Base-by-base conservation (phyloP, 208 protist species). In the Crithidia mellificae region DNA sequence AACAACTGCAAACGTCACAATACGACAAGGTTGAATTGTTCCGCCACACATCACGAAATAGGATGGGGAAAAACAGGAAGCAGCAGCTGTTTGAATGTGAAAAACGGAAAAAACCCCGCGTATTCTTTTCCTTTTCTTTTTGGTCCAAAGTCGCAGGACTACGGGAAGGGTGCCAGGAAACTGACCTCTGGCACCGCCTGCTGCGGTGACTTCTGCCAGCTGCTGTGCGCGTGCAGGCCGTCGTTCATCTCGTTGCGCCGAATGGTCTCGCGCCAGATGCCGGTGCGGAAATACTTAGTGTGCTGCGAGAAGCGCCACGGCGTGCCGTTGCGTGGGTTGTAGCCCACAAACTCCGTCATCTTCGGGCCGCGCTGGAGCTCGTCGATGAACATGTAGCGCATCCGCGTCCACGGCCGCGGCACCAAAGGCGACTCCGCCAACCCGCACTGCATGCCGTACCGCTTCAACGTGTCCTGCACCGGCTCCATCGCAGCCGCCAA, bases 381-480 rank as follows among this genome's bases (percentile, higher is more conserved):
- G 57, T 96, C 91, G 43, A 96, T 93, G 70, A 93, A 92, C 85
- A 94, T 92, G 72, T 96, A 87, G 17, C 78, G 74, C 91, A 96
- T 94, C 15, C 83, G 77, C 53, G 88, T 93, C 87, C 88, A 96
- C 34, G 91, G 85, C 20, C 91, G 83, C 36, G 82, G 83, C n/a
- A 91, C 88, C 15, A 92, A 68, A 34, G 91, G 91, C 11, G 88
- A 94, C 72, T 94, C 88, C 7, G 91, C 76, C 24, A 94, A 61
- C 8, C 78, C 87, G 55, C 83, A 91, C 74, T 84, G 80, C 86
- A 96, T 90, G 38, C 91, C 91, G 44, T 92, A 92, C 8, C 84
- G 77, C 56, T 78, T 68, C 30, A 94, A 78, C 24, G 79, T 80
- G 44, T 79, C 81, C 39, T 82, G 83, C 19, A 82, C 54, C 14